These are phyloP conservation scores for Medicago ruthenica DNA, from an alignment of 306 rosid species.

Conservation along the genomic window DNA sequence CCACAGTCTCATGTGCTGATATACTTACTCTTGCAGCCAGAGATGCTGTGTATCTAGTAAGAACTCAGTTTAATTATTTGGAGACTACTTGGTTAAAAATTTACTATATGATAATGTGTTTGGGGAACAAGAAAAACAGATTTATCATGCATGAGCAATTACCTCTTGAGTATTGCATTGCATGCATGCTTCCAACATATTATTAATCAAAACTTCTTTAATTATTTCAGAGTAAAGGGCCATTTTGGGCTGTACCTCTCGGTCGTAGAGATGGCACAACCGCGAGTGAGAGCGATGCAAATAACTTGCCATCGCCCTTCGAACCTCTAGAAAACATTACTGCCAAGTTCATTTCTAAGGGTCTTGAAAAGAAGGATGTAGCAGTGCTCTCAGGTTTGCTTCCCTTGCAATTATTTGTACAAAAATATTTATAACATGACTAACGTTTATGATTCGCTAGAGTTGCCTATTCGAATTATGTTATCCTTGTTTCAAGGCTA, in stretches of 20 bases:
- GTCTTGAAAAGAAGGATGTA: conserved; percentile 73
- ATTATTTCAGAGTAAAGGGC: conserved; percentile 66
- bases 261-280: conserved; percentile 88
- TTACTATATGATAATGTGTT: not conserved
- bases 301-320: conserved; percentile 78
- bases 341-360: conserved; percentile 69
- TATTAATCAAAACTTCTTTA: not conserved
- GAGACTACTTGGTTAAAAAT: not conserved
- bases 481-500: too few relatives aligned
- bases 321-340: conserved; percentile 71
- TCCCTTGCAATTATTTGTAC: not conserved
- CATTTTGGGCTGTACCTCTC: conserved; percentile 70
- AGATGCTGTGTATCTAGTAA: conserved; percentile 81
- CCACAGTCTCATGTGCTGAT: conserved; percentile 87
- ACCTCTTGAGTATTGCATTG: too few relatives aligned
- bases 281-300: conserved; percentile 64
- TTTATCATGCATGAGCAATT: too few relatives aligned
- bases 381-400: conserved; percentile 80
- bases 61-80: conserved; percentile 17
- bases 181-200: too few relatives aligned
- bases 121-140: too few relatives aligned
- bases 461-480: too few relatives aligned
- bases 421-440: too few relatives aligned
- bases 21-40: conserved; percentile 78
- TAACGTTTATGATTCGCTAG: too few relatives aligned